Conservation (phyloP, 805 yeast species). For the Candida michaelii region DNA sequence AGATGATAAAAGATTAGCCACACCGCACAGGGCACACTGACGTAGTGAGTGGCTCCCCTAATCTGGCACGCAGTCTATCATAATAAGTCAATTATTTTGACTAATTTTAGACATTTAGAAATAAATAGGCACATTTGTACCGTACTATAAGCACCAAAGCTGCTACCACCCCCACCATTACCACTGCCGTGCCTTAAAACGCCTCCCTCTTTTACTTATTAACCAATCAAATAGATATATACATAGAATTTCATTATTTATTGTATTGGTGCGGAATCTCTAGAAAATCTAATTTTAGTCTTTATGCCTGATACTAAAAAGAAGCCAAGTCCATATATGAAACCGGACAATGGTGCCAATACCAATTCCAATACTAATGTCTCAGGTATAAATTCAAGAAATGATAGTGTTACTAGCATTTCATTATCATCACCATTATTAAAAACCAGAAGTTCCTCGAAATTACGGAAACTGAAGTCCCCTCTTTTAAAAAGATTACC, state of each 20-base stretch:
- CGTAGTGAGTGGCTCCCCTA: no score
- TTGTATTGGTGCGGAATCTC: slow-evolving; percentile 3
- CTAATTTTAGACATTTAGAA: no score
- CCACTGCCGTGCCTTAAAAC: no score
- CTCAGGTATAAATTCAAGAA: slow-evolving; percentile 7
- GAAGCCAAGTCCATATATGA: slow-evolving; percentile 2
- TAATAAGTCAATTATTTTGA: no score
- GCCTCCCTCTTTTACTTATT: no score
- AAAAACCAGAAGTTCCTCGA: slow-evolving; percentile 15
- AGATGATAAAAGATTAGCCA: background rate
- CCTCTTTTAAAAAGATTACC: slow-evolving; percentile 33
- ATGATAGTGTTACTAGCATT: slow-evolving; percentile 11
- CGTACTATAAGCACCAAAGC: no score
- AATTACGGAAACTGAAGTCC: slow-evolving; percentile 18
- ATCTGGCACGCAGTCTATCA: no score
- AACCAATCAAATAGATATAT: background rate
- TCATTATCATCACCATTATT: slow-evolving; percentile 15
- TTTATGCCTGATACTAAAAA: slow-evolving; percentile 7
- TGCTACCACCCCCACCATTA: no score
- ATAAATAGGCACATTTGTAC: no score
- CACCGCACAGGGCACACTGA: no score
- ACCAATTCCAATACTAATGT: background rate
- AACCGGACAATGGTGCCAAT: slow-evolving; percentile 1
- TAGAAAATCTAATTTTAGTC: background rate
- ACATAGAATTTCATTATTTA: background rate